Evolutionary conservation across 2,329 filamentous ascomycete species (phyloP), one percentile per base, ranked within the genome.

Genomic region (Diaporthe australafricana): DNA sequence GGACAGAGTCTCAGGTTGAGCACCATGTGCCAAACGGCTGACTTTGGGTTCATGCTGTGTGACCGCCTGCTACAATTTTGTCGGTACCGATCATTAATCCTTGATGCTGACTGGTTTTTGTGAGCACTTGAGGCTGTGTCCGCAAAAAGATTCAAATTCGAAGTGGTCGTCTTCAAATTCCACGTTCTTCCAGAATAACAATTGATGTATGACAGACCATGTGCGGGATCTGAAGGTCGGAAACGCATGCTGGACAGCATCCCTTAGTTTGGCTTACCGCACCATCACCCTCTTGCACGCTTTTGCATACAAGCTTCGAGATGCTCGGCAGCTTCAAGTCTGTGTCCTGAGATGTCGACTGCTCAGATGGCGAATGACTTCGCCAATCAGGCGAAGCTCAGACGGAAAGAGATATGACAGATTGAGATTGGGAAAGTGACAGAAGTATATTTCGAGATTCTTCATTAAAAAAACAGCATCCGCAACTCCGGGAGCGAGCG

Each of bases 21-120:
- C 45, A 38, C 14, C n/a, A 25, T 65, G 45, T n/a, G 6, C 20
- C 30, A 50, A 65, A 50, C 45, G n/a, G 14, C n/a, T 38, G 30
- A 38, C 60, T 38, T 65, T n/a, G 11, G 30, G 45, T 65, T 50
- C 60, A 65, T 65, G 45, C 20, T 65, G 60, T 50, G 60, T 25
- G 27, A 65, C 60, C 42, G 16, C 3, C 5, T 25, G 27, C 57
- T 11, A 32, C 27, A 38, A 2, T 22, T 63, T 25, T 17, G 3
- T 42, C 27, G 42, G 45, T 38, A 38, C n/a, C 42, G 30, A 25
- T 14, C 7, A 6, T 27, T 4, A 12, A 20, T 8, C 32, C 17
- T 22, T 25, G 27, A 5, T 3, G 25, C 8, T 11, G n/a, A 25
- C 42, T 35, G 32, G 9, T 5, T 35, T 9, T 35, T n/a, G n/a